phyloP scores from a whole-genome alignment of 371 early-diverging fungal genomes.

The Saksenaea vasiformis region DNA sequence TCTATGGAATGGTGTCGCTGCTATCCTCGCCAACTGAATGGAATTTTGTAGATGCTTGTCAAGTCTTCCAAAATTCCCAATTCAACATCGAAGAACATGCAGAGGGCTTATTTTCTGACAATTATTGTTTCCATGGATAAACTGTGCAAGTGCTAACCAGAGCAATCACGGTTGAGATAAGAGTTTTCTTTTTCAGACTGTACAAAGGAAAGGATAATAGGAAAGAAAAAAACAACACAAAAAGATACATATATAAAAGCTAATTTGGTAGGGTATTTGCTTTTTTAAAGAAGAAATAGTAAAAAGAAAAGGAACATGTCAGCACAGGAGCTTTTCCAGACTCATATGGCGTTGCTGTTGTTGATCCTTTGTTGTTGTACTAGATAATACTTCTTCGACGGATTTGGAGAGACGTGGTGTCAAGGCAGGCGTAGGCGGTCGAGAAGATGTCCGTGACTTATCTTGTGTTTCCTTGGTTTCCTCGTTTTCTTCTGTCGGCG shows the following conservation, averaged over 20 bases:
- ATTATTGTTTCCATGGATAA: no score
- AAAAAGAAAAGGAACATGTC: neutral
- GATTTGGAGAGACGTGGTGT: constrained; percentile 9
- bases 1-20: no score
- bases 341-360: constrained; percentile 18
- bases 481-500: neutral
- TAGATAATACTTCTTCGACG: neutral
- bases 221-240: neutral
- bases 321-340: constrained; percentile 19
- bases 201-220: no score
- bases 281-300: neutral
- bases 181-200: no score
- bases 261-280: neutral
- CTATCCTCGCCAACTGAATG: no score
- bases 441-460: constrained; percentile 7
- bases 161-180: no score
- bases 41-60: no score
- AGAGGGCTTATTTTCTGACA: no score
- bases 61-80: no score
- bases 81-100: no score
- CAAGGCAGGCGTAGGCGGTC: constrained; percentile 13
- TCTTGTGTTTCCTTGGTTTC: neutral
- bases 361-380: neutral
- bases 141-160: no score
- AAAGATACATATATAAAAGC: neutral